Conservation (phyloP, 805 yeast species). For the Zygoascus biomembranicola region DNA sequence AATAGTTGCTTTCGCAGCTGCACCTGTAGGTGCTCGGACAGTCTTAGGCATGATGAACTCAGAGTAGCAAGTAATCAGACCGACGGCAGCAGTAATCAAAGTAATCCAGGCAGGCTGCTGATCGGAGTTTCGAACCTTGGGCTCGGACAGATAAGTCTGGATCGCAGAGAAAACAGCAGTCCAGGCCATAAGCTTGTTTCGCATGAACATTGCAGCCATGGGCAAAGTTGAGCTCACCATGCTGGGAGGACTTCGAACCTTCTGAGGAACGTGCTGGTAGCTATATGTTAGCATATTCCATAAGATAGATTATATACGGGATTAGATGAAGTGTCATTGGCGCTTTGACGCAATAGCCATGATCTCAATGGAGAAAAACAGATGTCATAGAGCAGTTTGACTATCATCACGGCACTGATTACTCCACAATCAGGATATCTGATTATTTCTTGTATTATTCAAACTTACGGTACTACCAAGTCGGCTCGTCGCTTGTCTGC, state of each 20-base stretch:
- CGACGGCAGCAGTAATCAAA: slow-evolving; percentile 24
- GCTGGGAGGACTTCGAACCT: slow-evolving; percentile 12
- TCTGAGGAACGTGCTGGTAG: slow-evolving; percentile 13
- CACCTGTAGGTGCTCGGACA: slow-evolving; percentile 5
- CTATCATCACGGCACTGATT: too few relatives aligned
- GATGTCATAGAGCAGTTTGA: background rate
- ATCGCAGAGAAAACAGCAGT: slow-evolving; percentile 29
- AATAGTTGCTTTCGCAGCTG: background rate
- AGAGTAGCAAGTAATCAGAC: slow-evolving; percentile 26
- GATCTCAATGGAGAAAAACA: background rate
- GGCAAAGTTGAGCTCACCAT: slow-evolving; percentile 27
- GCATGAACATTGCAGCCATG: slow-evolving; percentile 32
- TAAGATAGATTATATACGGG: too few relatives aligned
- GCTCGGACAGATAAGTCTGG: slow-evolving; percentile 28
- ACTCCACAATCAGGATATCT: too few relatives aligned
- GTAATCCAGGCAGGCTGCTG: slow-evolving; percentile 25
- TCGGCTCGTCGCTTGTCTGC: slow-evolving; percentile 23
- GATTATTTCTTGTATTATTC: background rate
- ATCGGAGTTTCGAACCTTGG: slow-evolving; percentile 14
- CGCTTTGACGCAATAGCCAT: too few relatives aligned
- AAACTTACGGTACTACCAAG: slow-evolving; percentile 26
- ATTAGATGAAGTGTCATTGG: too few relatives aligned
- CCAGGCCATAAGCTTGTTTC: slow-evolving; percentile 31
- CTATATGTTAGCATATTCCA: slow-evolving; percentile 9
- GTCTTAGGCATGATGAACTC: slow-evolving; percentile 27